These are phyloP conservation scores for Trichoderma sp. DNA, from an alignment of 2,329 filamentous ascomycete species.

Conservation along the genomic window DNA sequence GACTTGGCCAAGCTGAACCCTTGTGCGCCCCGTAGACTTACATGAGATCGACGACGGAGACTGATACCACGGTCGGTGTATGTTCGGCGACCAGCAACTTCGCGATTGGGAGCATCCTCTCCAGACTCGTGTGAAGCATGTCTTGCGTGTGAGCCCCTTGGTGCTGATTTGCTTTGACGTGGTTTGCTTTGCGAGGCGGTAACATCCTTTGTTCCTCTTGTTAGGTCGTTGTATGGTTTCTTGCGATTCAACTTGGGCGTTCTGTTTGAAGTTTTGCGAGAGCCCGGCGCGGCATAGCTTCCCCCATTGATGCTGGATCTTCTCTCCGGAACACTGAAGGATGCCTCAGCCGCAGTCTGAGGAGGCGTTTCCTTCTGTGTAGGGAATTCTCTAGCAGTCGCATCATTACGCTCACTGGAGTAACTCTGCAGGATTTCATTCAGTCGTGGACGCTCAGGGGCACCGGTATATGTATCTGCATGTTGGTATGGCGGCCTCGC, in stretches of 20 bases:
- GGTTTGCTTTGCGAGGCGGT: slow-evolving; percentile 1
- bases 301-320: slow-evolving; percentile 22
- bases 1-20: slow-evolving; percentile 53
- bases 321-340: slow-evolving; percentile 18
- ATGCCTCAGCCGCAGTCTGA: neutral
- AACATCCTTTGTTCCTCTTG: neutral
- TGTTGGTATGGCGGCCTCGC: slow-evolving; percentile 26
- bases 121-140: slow-evolving; percentile 22
- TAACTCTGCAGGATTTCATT: slow-evolving; percentile 30
- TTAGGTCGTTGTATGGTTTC: slow-evolving; percentile 13
- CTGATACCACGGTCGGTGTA: slow-evolving; percentile 39
- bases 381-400: neutral
- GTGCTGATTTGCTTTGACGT: slow-evolving; percentile 15
- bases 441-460: slow-evolving; percentile 27
- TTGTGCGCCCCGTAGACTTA: slow-evolving; percentile 51
- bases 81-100: slow-evolving; percentile 28
- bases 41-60: slow-evolving; percentile 51
- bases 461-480: slow-evolving; percentile 29
- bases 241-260: slow-evolving; percentile 9
- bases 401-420: slow-evolving; percentile 22
- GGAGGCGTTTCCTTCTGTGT: neutral
- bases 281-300: neutral
- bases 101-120: slow-evolving; percentile 29
- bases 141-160: slow-evolving; percentile 7
- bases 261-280: neutral